Base-by-base conservation (phyloP, 306 rosid genomes). In the Prunus dulcis region DNA sequence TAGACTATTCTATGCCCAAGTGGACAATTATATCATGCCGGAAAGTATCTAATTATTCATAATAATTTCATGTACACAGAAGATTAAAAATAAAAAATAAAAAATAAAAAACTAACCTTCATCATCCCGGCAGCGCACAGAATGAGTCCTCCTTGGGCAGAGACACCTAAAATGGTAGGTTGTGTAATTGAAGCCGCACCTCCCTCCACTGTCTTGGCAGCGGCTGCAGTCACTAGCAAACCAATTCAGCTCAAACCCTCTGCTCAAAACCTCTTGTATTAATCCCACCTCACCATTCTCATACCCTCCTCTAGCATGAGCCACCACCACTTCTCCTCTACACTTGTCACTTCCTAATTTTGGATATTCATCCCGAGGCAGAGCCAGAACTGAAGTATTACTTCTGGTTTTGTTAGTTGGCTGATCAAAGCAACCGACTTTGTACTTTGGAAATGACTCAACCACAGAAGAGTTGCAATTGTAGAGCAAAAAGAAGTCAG, bases 241-340 rank as follows among this genome's bases (percentile, higher is more conserved):
- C 97, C 97, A 92, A 1, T 23, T 69, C 74, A 89, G 30, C 76
- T 27, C 11, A 19, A 89, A 85, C 63, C 97, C 97, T 69, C 73
- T 81, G 18, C 76, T 81, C 86, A 84, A 2, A 2, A 64, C 83
- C 18, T 73, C 89, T 52, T 18, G 2, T 51, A 76, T 7, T 9
- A 32, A 67, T 14, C 7, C 27, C 22, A 50, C 79, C 3, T 1
- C 23, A 2, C 17, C 62, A 50, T 13, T 15, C 0, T 46, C 4
- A 20, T 9, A 1, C 2, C 43, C 77, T 11, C n/a, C 3, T 22
- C 11, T 2, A 13, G 77, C 81, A 2, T 18, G 41, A 17, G 65
- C 12, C 1, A 25, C 32, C 68, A 73, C 82, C 53, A 60, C 51
- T 9, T 3, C 55, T 3, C 25, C 51, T 60, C 9, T 60, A 43